Evolutionary conservation across 805 yeast genomes (phyloP), one percentile per base, ranked within the genome.

Genomic region (Yamadazyma nakazawae): DNA sequence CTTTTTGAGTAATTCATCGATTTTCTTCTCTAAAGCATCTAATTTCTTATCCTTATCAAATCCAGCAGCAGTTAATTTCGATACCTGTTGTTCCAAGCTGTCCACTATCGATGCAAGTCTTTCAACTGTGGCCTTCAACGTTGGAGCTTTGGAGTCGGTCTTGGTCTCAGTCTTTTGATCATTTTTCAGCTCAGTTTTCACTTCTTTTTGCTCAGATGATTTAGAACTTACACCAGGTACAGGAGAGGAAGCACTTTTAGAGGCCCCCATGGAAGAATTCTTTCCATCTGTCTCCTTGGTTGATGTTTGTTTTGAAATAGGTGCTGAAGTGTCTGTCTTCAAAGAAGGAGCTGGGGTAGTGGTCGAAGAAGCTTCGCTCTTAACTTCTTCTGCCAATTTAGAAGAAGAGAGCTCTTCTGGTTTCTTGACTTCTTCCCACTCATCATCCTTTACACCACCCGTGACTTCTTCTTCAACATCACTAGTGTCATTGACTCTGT

Each of bases 81-180:
- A 57, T 38, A 87, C 76, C 37, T 82, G 79, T 0, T 66, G 46
- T 60, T 86, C 90, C 40, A 87, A 71, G 25, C 74, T 68, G 2
- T 70, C 67, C 17, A 84, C 89, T 30, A 87, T 63, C 2, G 67
- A 48, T 5, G 85, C 80, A 45, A 87, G 69, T 52, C 78, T 83
- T 53, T 84, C 92, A 28, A 86, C 83, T 1, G 89, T 81, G 9
- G 80, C 84, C 57, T 84, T 84, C 49, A 87, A 71, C 0, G 90
- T 85, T 28, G 85, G 75, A 16, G 87, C 80, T 43, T 73, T 25
- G 70, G 61, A 14, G 66, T 43, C 55, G 52, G 46, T 50, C 54
- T 45, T 58, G 47, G 43, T 51, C 28, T 62, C 60, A 31, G 55
- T 51, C 50, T 48, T 45, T 46, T 47, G 34, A 40, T 50, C 49